These are phyloP conservation scores for Entomophthora muscae DNA, from an alignment of 371 early-diverging fungal genomes.

Conservation along the genomic window DNA sequence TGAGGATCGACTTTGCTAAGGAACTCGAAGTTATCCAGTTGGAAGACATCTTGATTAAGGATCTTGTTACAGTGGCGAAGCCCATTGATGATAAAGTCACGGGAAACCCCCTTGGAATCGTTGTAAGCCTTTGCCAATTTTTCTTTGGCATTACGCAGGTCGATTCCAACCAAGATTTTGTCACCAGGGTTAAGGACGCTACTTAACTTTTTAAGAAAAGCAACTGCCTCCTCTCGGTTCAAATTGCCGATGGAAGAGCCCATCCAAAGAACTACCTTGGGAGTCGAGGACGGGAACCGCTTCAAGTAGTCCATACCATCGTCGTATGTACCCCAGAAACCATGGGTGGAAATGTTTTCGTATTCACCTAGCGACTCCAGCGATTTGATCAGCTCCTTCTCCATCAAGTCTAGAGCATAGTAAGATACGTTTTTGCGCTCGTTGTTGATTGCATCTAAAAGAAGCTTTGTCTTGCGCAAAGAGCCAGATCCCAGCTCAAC, in stretches of 20 bases:
- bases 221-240: conserved; percentile 30
- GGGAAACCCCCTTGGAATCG: conserved; percentile 54
- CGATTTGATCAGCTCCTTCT: conserved; percentile 47
- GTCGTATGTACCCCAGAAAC: conserved; percentile 80
- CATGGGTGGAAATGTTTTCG: conserved; percentile 42
- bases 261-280: conserved; percentile 65
- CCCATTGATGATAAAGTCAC: conserved; percentile 72
- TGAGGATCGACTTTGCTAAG: conserved; percentile 48
- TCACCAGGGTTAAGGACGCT: conserved; percentile 44
- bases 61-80: conserved; percentile 55
- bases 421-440: conserved; percentile 44
- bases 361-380: conserved; percentile 24
- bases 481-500: conserved; percentile 79
- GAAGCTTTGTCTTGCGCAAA: conserved; percentile 66
- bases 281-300: conserved; percentile 24
- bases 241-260: conserved; percentile 80
- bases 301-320: conserved; percentile 45
- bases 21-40: conserved; percentile 42
- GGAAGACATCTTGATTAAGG: conserved; percentile 32
- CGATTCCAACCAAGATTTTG: conserved; percentile 62
- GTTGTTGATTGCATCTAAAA: conserved; percentile 52
- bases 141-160: conserved; percentile 46
- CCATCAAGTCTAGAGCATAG: conserved; percentile 84
- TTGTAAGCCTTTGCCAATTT: conserved; percentile 68
- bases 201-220: conserved; percentile 19